These are phyloP conservation scores for Geranium brycei DNA, from an alignment of 345 rosid species.

Conservation along the genomic window DNA sequence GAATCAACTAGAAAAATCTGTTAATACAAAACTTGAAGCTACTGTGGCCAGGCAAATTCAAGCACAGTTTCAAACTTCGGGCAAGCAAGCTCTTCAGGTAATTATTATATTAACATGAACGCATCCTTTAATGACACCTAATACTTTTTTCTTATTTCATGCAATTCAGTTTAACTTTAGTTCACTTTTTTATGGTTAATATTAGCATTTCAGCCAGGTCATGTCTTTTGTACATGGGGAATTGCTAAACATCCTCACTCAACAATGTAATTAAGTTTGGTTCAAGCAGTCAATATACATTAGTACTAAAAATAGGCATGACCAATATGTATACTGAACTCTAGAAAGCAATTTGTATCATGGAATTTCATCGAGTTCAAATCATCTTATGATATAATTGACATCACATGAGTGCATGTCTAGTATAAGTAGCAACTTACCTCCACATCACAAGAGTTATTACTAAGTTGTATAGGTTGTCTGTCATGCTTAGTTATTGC, in stretches of 20 bases:
- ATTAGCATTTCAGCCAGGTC: background rate
- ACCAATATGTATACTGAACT: background rate
- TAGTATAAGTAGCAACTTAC: background rate
- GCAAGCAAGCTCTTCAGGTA: slow-evolving; percentile 78
- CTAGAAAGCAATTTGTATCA: background rate
- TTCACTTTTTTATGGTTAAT: background rate
- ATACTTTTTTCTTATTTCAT: background rate
- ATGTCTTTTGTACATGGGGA: background rate
- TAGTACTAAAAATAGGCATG: background rate
- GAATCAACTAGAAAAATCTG: slow-evolving; percentile 54
- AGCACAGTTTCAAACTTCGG: slow-evolving; percentile 60
- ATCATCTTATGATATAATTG: no score
- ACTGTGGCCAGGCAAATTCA: slow-evolving; percentile 61
- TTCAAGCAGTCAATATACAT: background rate
- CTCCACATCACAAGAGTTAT: no score
- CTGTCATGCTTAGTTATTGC: no score
- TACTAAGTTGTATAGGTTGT: no score
- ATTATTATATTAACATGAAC: background rate
- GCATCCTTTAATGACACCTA: background rate
- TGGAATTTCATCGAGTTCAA: background rate
- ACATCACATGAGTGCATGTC: background rate
- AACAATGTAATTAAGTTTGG: background rate
- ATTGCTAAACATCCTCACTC: background rate
- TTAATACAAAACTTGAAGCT: slow-evolving; percentile 48
- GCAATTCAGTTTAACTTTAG: background rate